Evolutionary conservation across 1,284 basidiomycete genomes (phyloP).

Genomic region (Papiliotrema nemorosa): DNA sequence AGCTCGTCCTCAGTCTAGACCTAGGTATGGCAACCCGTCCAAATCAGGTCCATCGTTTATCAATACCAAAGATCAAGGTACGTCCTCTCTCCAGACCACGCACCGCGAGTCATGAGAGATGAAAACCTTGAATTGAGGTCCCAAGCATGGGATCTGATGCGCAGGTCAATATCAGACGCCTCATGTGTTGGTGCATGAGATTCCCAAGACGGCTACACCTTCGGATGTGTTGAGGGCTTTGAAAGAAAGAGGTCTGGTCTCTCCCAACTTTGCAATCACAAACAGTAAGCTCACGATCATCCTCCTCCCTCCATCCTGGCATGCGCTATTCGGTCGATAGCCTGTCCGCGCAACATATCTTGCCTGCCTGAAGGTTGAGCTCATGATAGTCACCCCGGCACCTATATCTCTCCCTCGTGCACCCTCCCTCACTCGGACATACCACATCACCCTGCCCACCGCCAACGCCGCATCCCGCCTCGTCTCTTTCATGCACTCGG

Average conservation of each 20-base stretch:
- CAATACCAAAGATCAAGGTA: too few species aligned
- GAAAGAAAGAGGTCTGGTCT: background rate
- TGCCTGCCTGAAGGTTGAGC: background rate
- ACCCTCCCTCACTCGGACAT: background rate
- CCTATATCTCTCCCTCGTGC: background rate
- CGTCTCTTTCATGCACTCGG: too few species aligned
- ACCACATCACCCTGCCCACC: background rate
- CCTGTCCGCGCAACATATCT: background rate
- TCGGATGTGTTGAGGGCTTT: background rate
- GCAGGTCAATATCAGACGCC: background rate
- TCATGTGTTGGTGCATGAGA: background rate
- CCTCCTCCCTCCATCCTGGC: too few species aligned
- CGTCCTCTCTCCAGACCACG: too few species aligned
- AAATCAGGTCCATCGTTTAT: too few species aligned
- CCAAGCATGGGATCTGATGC: background rate
- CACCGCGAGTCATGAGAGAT: too few species aligned
- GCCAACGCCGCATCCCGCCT: background rate
- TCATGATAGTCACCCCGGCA: background rate
- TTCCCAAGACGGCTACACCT: background rate
- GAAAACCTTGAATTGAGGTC: background rate
- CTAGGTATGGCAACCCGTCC: too few species aligned
- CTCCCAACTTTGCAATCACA: background rate
- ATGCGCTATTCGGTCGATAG: too few species aligned
- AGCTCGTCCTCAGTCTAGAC: too few species aligned
- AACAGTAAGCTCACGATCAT: background rate